phyloP scores from a whole-genome alignment of 2,329 filamentous ascomycete genomes.

The Scorias spongiosa region DNA sequence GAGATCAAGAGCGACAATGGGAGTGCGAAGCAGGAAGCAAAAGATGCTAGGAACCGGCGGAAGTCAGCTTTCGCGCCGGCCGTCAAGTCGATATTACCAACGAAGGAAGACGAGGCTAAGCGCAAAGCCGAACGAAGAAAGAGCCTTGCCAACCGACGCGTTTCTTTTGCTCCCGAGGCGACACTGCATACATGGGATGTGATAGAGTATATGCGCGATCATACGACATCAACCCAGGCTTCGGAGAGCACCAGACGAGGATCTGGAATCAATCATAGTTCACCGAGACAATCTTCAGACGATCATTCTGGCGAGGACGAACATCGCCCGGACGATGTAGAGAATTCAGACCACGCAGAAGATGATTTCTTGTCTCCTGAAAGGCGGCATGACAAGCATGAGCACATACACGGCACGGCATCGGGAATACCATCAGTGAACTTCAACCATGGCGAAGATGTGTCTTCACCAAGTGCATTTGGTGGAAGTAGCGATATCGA shows the following conservation, averaged over 20 bases:
- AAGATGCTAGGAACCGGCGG: slow-evolving; percentile 16
- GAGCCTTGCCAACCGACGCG: slow-evolving; percentile 58
- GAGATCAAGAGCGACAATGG: slow-evolving; percentile 22
- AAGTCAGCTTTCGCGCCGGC: slow-evolving; percentile 33
- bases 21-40: slow-evolving; percentile 43
- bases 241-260: slow-evolving; percentile 61
- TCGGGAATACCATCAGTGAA: slow-evolving; percentile 51
- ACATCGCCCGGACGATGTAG: slow-evolving; percentile 46
- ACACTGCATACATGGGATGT: slow-evolving; percentile 96
- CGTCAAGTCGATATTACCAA: slow-evolving; percentile 40
- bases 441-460: slow-evolving; percentile 48
- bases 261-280: slow-evolving; percentile 39
- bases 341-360: slow-evolving; percentile 43
- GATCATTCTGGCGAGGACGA: slow-evolving; percentile 27
- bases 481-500: slow-evolving; percentile 39
- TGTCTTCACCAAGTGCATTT: slow-evolving; percentile 64
- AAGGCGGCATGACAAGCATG: slow-evolving; percentile 49
- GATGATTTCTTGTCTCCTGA: slow-evolving; percentile 36
- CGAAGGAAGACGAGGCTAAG: slow-evolving; percentile 44
- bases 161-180: slow-evolving; percentile 93
- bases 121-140: slow-evolving; percentile 80
- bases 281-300: slow-evolving; percentile 20
- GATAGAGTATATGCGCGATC: slow-evolving; percentile 75
- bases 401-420: slow-evolving; percentile 46
- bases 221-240: slow-evolving; percentile 56